Base-by-base conservation (phyloP, 2,329 filamentous ascomycete species). In the Pestalotiopsis sp. region DNA sequence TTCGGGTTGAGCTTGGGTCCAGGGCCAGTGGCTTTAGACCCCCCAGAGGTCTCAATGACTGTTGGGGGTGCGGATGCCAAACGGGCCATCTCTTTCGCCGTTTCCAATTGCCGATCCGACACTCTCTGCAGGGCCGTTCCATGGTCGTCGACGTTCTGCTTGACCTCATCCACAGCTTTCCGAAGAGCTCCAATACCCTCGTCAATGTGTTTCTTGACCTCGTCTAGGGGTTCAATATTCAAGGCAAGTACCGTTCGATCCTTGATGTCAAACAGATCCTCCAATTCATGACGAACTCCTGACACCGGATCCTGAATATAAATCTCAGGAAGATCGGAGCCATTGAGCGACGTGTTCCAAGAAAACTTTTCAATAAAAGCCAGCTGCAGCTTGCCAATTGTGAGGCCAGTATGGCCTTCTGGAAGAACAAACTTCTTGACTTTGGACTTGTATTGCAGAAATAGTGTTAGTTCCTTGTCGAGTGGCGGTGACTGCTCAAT, bases 291-390 rank as follows among this genome's bases (percentile, higher is more conserved):
- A 17, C 96, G 92, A n/a, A 99, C 93, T 0, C 96, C 96, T 9
- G 96, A 98, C 2, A 98, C 88, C 0, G 95, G 92, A 78, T 99
- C 96, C 79, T 99, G 96, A 17, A 99, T 96, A 79, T 99, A 98
- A 17, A 99, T 98, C 75, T 99, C 96, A 0, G 96, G 96, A 60
- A 99, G 83, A 78, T 99, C 96, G 14, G 90, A 89, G 7, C 96
- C 96, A 75, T 98, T 97, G 70, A 94, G 92, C 74, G 98, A 95
- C 0, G 95, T 98, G 75, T 97, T 98, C 95, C 97, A 99, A 0
- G 95, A 96, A 78, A 99, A 99, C 78, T 98, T 99, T 74, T 99
- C 96, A 74, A 99, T 99, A 75, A 99, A 99, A 0, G 96, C 95
- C 36, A 99, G 87, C 79, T 99, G 95, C 68, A 99, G 81, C 27